These are phyloP conservation scores for Keithomyces neogunnii DNA, from an alignment of 2,329 filamentous ascomycete genomes.

Conservation along the genomic window DNA sequence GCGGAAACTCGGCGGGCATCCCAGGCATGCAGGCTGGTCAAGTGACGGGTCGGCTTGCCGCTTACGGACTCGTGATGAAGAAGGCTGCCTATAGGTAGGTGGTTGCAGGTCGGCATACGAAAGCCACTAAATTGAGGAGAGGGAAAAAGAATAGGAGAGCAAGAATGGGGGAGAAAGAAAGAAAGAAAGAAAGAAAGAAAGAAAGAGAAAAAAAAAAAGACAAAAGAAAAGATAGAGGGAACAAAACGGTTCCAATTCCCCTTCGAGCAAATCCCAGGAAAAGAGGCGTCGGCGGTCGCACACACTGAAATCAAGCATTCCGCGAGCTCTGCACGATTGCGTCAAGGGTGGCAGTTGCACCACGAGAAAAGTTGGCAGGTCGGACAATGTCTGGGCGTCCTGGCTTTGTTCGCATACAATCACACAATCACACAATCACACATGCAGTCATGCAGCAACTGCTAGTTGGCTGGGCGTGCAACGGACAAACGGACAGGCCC, in stretches of 20 bases:
- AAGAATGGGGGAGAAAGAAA: too few species aligned
- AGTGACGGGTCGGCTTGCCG: not conserved
- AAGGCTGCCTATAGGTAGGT: not conserved
- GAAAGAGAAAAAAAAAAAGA: too few species aligned
- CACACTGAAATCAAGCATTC: conserved; percentile 4
- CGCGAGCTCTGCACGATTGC: conserved; percentile 19
- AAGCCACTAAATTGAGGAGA: too few species aligned
- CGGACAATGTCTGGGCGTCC: not conserved
- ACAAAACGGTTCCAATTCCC: too few species aligned
- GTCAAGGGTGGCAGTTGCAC: conserved; percentile 16
- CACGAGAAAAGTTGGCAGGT: not conserved
- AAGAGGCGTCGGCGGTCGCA: too few species aligned
- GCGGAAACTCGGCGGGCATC: not conserved
- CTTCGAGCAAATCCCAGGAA: too few species aligned
- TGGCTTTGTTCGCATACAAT: too few species aligned
- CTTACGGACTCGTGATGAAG: not conserved
- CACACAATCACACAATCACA: too few species aligned
- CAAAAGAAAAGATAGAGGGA: too few species aligned
- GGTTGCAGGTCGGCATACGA: not conserved
- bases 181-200: too few species aligned
- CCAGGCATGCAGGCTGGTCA: not conserved
- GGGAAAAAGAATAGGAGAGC: too few species aligned
- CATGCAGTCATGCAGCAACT: not conserved
- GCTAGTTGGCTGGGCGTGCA: not conserved
- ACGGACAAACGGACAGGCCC: not conserved